Base-by-base conservation (phyloP, 2,329 filamentous ascomycete species). In the Aspergillus udagawae region DNA sequence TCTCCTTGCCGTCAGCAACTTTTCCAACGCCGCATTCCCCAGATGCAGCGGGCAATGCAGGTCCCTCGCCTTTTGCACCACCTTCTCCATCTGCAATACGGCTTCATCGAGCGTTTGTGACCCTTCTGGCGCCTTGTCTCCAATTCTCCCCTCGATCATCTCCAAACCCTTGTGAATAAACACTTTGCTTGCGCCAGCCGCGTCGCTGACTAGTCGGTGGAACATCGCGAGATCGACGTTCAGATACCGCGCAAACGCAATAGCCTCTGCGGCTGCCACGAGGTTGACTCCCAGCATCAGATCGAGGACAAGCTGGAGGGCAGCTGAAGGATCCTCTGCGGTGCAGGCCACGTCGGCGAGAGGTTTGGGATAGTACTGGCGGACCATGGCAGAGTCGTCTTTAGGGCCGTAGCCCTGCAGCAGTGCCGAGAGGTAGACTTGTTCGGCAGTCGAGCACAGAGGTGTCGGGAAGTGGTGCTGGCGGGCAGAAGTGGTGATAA, bases 401-500 rank as follows among this genome's bases (percentile, higher is more conserved):
- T 82, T 74, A 12, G 76, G 67, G 0, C 80, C 77, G 61, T 77
- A 85, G 9, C 86, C 87, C 44, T 82, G 80, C 25, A 82, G 77
- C 7, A 88, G 70, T 14, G 80, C 84, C 28, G 82, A 73, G 55
- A 87, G 80, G 67, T 88, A 89, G 28, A 83, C 79, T 69, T 88
- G 85, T 72, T 90, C 87, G 10, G 86, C 86, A 0, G 80, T 78
- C 41, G 80, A 81, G 55, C 82, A 83, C 67, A 90, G 81, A 0
- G 84, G 84, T 1, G 81, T 81, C 0, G 85, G 80, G 68, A 87
- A 89, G 28, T 77, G 76, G 54, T 77, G 73, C 45, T 82, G 75
- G 21, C 85, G 77, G 1, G 86, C 85, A 57, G 85, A 85, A 27
- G 83, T 82, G 1, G 86, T 89, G 68, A 90, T 88, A 71, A 90